Percentiles rank a stretch among this genome's conserved stretches.
These are phyloP conservation scores for Fusarium coffeatum DNA, from an alignment of 2,329 filamentous ascomycete genomes.

Conservation along the genomic window DNA sequence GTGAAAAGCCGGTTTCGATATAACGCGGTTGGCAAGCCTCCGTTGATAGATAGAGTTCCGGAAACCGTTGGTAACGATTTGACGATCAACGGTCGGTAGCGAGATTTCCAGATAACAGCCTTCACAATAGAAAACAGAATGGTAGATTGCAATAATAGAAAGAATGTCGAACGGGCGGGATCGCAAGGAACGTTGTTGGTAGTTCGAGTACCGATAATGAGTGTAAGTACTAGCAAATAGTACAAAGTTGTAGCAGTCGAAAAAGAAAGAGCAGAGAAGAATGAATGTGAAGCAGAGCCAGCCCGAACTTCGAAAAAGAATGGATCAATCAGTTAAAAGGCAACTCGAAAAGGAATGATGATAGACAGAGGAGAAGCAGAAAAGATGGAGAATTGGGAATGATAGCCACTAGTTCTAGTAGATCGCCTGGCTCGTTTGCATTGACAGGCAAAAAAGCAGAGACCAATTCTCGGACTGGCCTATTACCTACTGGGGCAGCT, in stretches of 20 bases:
- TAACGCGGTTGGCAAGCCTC: constrained; percentile 18
- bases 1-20: constrained; percentile 15
- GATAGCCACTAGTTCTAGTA: constrained; percentile 14
- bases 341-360: constrained; percentile 39
- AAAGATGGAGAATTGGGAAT: constrained; percentile 33
- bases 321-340: constrained; percentile 24
- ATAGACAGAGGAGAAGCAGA: constrained; percentile 30
- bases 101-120: neutral
- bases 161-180: constrained; percentile 39
- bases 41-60: constrained; percentile 13
- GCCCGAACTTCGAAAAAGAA: constrained; percentile 40
- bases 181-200: constrained; percentile 40
- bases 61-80: constrained; percentile 32
- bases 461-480: neutral
- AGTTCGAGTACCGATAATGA: constrained; percentile 19
- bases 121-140: constrained; percentile 1
- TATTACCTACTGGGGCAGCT: constrained; percentile 10
- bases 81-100: constrained; percentile 25
- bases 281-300: constrained; percentile 41
- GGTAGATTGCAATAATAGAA: constrained; percentile 19
- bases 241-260: constrained; percentile 8
- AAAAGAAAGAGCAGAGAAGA: constrained; percentile 24
- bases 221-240: constrained; percentile 14
- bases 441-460: constrained; percentile 18
- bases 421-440: constrained; percentile 7